phyloP scores from a whole-genome alignment of 805 yeast genomes.

The Babjeviella inositovora region DNA sequence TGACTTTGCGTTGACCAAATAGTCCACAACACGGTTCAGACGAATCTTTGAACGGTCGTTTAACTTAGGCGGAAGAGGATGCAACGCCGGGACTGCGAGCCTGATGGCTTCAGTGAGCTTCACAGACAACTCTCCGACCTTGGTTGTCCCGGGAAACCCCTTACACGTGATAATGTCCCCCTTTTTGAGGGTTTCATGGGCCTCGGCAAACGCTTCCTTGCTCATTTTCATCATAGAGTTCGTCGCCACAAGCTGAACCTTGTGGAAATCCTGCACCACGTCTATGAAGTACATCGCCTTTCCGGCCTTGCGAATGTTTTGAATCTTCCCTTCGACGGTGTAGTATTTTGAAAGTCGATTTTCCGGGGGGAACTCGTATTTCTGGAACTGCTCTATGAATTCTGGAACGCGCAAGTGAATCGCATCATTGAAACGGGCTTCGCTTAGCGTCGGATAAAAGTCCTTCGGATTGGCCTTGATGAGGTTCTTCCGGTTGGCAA shows the following conservation, averaged over 20 bases:
- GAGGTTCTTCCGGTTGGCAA: slow-evolving; percentile 7
- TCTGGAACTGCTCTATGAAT: slow-evolving; percentile 14
- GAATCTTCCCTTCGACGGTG: slow-evolving; percentile 38
- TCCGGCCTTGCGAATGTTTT: slow-evolving; percentile 45
- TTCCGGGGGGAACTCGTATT: slow-evolving; percentile 5
- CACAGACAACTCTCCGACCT: slow-evolving; percentile 65
- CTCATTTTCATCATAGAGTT: slow-evolving; percentile 25
- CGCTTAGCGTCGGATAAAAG: slow-evolving; percentile 8
- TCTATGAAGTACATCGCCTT: slow-evolving; percentile 59
- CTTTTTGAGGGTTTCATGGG: slow-evolving; percentile 28
- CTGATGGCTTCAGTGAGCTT: slow-evolving; percentile 30
- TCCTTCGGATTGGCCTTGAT: slow-evolving; percentile 3
- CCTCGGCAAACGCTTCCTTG: slow-evolving; percentile 20
- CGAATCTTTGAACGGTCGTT: slow-evolving; percentile 38
- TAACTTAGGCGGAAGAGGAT: slow-evolving; percentile 52
- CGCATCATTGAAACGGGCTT: slow-evolving; percentile 3
- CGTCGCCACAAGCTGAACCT: slow-evolving; percentile 49
- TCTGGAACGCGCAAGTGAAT: slow-evolving; percentile 16
- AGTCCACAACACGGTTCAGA: slow-evolving; percentile 58
- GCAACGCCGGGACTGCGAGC: slow-evolving; percentile 54
- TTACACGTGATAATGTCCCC: slow-evolving; percentile 59
- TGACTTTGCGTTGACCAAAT: slow-evolving; percentile 40
- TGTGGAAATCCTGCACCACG: slow-evolving; percentile 37
- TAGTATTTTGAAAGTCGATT: slow-evolving; percentile 1
- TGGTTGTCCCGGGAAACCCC: slow-evolving; percentile 66